Evolutionary conservation across 2,329 filamentous ascomycete genomes (phyloP).

Genomic region (Ceratocystis diversiconidia): DNA sequence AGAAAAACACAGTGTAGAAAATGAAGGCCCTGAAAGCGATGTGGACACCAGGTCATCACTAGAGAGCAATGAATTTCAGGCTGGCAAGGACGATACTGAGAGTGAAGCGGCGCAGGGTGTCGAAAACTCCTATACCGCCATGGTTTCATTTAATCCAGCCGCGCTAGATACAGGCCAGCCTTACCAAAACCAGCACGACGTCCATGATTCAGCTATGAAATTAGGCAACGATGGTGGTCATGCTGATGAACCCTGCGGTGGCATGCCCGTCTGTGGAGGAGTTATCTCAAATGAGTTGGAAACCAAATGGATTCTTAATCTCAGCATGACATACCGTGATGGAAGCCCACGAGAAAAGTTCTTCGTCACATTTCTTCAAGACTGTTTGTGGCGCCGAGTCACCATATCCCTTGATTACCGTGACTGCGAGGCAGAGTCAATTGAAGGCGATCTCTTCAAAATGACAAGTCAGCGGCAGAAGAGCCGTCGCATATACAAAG

Average conservation of each 20-base stretch:
- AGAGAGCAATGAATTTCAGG: neutral
- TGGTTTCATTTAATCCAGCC: neutral
- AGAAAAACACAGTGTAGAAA: neutral
- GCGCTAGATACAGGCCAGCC: neutral
- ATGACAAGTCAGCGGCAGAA: slow-evolving; percentile 83
- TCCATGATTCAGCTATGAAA: neutral
- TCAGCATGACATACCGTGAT: slow-evolving; percentile 97
- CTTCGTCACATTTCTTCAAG: slow-evolving; percentile 86
- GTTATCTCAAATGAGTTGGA: slow-evolving; percentile 71
- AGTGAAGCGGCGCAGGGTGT: neutral
- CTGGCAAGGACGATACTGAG: neutral
- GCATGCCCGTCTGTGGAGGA: slow-evolving; percentile 22
- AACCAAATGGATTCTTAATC: slow-evolving; percentile 82
- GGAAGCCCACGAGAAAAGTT: slow-evolving; percentile 90
- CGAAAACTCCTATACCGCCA: neutral
- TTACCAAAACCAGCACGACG: neutral
- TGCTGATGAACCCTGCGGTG: slow-evolving; percentile 9
- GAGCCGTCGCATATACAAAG: slow-evolving; percentile 82
- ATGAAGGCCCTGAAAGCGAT: neutral
- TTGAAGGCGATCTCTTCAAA: slow-evolving; percentile 68
- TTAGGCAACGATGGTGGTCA: neutral
- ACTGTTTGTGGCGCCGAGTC: slow-evolving; percentile 69
- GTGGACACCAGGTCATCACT: neutral
- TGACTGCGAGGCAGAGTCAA: slow-evolving; percentile 59
- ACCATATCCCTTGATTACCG: slow-evolving; percentile 92